phyloP scores from a whole-genome alignment of 1,139 yeast genomes.

The Debaryomyces sp. region DNA sequence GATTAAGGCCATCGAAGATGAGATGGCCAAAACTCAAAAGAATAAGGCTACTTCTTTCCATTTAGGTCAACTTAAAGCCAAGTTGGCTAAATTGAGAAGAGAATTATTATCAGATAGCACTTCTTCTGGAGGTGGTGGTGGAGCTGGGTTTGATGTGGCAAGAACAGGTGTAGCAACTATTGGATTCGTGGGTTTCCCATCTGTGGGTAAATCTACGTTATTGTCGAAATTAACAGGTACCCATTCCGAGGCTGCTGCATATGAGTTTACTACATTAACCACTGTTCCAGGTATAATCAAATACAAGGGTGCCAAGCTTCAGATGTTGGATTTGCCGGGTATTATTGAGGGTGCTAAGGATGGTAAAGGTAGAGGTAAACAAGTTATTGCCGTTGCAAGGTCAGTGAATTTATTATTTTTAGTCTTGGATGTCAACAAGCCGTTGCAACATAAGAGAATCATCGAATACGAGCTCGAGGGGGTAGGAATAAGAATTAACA shows the following conservation, averaged over 20 bases:
- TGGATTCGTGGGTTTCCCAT: conserved; percentile 97
- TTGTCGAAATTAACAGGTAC: conserved; percentile 90
- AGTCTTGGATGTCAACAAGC: conserved; percentile 94
- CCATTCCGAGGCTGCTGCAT: conserved; percentile 95
- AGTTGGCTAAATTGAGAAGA: conserved; percentile 89
- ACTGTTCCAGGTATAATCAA: conserved; percentile 97
- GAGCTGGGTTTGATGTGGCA: conserved; percentile 94
- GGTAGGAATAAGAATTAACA: conserved; percentile 92
- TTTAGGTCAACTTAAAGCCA: conserved; percentile 95
- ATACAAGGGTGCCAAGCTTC: conserved; percentile 96
- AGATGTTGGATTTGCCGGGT: conserved; percentile 98
- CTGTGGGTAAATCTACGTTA: conserved; percentile 94
- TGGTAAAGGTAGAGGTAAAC: conserved; percentile 99
- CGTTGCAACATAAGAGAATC: conserved; percentile 88
- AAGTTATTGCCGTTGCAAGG: conserved; percentile 97
- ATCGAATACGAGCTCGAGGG: conserved; percentile 96
- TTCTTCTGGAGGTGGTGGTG: conserved; percentile 78
- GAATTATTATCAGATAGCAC: conserved; percentile 83
- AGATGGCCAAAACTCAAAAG: conserved; percentile 93
- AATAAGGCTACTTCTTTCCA: conserved; percentile 96
- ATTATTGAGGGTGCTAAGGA: conserved; percentile 99
- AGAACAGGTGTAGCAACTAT: conserved; percentile 97
- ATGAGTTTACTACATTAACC: conserved; percentile 95
- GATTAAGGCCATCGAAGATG: conserved; percentile 91
- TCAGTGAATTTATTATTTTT: conserved; percentile 91